Evolutionary conservation across 257 asterid genomes (phyloP).

Genomic region (Nicotiana sylvestris): DNA sequence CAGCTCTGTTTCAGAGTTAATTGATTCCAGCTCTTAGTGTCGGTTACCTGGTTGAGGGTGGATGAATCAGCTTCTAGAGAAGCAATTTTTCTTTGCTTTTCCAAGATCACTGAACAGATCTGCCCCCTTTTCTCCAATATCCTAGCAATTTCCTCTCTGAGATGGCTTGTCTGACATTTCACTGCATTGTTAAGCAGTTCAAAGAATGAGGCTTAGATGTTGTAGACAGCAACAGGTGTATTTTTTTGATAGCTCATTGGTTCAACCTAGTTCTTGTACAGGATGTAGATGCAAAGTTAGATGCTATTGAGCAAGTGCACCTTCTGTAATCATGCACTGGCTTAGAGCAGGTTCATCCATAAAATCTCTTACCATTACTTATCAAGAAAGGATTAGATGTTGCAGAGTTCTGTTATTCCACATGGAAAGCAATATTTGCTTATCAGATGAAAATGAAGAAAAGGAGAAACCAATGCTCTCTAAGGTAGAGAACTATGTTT

Average conservation of each 20-base stretch:
- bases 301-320: not conserved
- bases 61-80: slow-evolving; percentile 51
- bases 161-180: slow-evolving; percentile 45
- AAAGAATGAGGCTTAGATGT: not conserved
- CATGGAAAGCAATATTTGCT: not conserved
- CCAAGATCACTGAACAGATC: slow-evolving; percentile 54
- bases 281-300: not conserved
- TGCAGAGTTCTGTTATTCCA: not conserved
- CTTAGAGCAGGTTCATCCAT: not conserved
- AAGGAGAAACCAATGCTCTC: not conserved
- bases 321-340: not conserved
- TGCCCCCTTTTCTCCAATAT: slow-evolving; percentile 50
- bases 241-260: not conserved
- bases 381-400: not conserved
- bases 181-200: slow-evolving; percentile 41
- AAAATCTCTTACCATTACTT: not conserved
- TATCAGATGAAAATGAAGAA: not conserved
- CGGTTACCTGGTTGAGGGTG: slow-evolving; percentile 55
- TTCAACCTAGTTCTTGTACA: not conserved
- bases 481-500: not conserved
- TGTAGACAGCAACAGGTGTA: not conserved
- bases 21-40: not conserved
- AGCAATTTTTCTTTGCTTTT: slow-evolving; percentile 53
- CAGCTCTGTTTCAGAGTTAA: not conserved
- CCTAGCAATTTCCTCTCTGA: slow-evolving; percentile 48